Evolutionary conservation across 306 rosid genomes (phyloP).

Genomic region (barrel medic (Medicago truncatula)): DNA sequence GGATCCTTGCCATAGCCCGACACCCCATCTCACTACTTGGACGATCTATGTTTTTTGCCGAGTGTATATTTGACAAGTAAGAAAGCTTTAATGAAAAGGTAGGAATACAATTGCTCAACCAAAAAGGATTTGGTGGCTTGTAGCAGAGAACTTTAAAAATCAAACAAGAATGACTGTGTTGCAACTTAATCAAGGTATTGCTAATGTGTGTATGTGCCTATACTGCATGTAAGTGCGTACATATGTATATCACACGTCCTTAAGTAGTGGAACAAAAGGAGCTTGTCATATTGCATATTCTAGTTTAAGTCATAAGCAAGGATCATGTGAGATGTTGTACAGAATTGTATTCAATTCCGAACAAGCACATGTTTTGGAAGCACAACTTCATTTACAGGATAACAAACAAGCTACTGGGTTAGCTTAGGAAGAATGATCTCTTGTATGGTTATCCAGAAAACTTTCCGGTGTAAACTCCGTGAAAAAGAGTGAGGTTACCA

Average conservation of each 20-base stretch:
- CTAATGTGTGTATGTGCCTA: neutral
- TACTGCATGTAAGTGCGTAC: neutral
- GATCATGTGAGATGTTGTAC: constrained; percentile 13
- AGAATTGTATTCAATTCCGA: neutral
- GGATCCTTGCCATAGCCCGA: neutral
- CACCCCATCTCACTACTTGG: neutral
- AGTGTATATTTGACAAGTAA: neutral
- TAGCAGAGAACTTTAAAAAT: constrained; percentile 7
- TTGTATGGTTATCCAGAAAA: neutral
- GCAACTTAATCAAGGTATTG: constrained; percentile 10
- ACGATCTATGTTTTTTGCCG: neutral
- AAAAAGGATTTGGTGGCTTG: neutral
- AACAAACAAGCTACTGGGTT: neutral
- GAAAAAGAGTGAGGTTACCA: constrained; percentile 49
- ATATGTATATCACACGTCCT: neutral
- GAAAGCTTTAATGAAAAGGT: neutral
- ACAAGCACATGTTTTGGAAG: neutral
- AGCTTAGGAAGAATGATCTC: constrained; percentile 19
- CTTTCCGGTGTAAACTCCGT: constrained; percentile 11
- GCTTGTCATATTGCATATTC: constrained; percentile 17
- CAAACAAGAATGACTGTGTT: constrained; percentile 1
- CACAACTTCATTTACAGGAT: constrained; percentile 24
- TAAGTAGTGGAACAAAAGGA: constrained; percentile 15
- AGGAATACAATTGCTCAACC: constrained; percentile 11
- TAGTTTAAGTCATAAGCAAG: neutral